phyloP scores from a whole-genome alignment of 1,284 basidiomycete species.

The Pseudozyma hubeiensis region DNA sequence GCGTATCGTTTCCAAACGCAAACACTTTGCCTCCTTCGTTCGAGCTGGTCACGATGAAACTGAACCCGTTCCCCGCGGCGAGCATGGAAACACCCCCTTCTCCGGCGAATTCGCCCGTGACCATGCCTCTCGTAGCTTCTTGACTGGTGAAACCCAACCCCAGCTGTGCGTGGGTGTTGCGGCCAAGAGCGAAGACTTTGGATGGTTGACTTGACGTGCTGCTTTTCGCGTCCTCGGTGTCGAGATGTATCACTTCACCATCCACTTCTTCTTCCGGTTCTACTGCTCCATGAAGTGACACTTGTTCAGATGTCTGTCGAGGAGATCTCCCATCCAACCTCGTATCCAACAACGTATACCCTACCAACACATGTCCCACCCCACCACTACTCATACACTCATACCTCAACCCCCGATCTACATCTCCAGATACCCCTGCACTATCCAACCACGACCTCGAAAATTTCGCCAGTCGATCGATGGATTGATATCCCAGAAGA shows the following conservation, averaged over 20 bases:
- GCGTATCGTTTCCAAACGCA: constrained; percentile 36
- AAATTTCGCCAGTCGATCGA: constrained; percentile 13
- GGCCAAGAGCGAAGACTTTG: constrained; percentile 36
- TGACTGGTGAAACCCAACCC: constrained; percentile 38
- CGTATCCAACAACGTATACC: constrained; percentile 16
- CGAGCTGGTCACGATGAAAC: constrained; percentile 19
- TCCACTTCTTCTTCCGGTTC: background rate
- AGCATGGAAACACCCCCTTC: constrained; percentile 8
- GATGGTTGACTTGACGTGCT: background rate
- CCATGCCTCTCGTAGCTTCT: constrained; percentile 48
- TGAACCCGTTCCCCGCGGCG: constrained; percentile 17
- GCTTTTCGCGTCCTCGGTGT: background rate
- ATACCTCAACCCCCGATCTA: constrained; percentile 27
- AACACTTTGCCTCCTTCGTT: background rate
- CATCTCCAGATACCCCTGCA: constrained; percentile 10
- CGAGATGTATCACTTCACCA: constrained; percentile 7
- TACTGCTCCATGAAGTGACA: background rate
- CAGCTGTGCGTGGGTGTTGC: constrained; percentile 43
- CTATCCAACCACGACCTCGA: constrained; percentile 30
- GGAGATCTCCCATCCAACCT: background rate
- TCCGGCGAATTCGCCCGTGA: constrained; percentile 16
- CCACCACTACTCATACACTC: background rate
- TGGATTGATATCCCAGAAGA: constrained; percentile 20
- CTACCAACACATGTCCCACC: constrained; percentile 7
- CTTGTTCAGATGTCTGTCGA: background rate